Percentiles rank a stretch among this genome's conserved stretches.
These are phyloP conservation scores for Hericium alpestre DNA, from an alignment of 768 basidiomycete species.

Conservation along the genomic window DNA sequence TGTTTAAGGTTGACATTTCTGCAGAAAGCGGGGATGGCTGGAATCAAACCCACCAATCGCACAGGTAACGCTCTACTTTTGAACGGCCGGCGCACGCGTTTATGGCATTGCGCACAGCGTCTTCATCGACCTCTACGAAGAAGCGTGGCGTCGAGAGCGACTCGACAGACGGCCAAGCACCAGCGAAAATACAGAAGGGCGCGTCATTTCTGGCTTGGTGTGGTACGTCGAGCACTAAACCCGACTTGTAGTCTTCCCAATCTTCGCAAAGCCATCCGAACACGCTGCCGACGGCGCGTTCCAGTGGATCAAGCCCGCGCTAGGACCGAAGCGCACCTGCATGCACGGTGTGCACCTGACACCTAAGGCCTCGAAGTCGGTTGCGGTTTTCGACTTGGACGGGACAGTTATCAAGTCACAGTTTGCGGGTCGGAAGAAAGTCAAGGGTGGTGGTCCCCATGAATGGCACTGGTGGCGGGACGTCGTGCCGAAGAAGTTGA, in stretches of 20 bases:
- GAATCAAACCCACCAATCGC: too few species aligned
- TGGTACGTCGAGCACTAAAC: neutral
- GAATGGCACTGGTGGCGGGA: constrained; percentile 72
- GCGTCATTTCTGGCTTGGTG: too few species aligned
- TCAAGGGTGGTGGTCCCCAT: constrained; percentile 25
- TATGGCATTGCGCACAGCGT: too few species aligned
- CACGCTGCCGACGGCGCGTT: constrained; percentile 6
- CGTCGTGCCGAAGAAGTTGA: constrained; percentile 51
- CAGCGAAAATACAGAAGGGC: too few species aligned
- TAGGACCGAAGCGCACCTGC: constrained; percentile 24
- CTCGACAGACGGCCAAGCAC: too few species aligned
- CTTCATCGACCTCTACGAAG: too few species aligned
- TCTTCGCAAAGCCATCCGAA: neutral
- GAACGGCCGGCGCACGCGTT: too few species aligned
- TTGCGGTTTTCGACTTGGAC: constrained; percentile 81
- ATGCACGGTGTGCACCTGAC: constrained; percentile 26
- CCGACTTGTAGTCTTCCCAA: neutral
- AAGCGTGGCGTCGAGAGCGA: too few species aligned
- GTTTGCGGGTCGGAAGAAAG: constrained; percentile 15
- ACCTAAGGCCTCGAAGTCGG: constrained; percentile 39
- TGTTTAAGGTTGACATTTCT: too few species aligned
- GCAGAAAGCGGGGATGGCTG: too few species aligned
- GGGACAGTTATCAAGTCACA: constrained; percentile 61
- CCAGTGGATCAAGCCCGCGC: constrained; percentile 21
- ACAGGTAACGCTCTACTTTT: too few species aligned